Conservation (phyloP, 441 rosid species). For the Daphne laureola region DNA sequence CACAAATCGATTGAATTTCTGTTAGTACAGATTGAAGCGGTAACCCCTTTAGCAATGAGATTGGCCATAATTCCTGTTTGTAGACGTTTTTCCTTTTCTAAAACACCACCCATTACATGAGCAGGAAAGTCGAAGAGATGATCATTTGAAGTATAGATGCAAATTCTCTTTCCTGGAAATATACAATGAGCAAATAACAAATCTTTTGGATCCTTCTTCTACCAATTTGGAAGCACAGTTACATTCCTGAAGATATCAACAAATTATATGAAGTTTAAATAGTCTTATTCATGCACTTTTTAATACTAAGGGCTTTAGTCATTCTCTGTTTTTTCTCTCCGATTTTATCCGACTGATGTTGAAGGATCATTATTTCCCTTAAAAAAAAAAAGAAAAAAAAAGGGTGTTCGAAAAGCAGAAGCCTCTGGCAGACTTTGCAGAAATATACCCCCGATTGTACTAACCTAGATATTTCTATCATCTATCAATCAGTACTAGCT, state of each 20-base stretch:
- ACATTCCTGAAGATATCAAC: conserved; percentile 10
- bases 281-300: conserved; percentile 7
- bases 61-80: conserved; percentile 1
- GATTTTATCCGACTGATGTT: no score
- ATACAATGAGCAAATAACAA: conserved; percentile 89
- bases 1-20: conserved; percentile 96
- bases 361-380: no score
- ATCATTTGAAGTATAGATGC: conserved; percentile 78
- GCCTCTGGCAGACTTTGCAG: no score
- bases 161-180: conserved; percentile 98
- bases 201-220: conserved; percentile 94
- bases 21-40: conserved; percentile 97
- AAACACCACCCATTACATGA: conserved; percentile 56
- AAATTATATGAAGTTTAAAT: conserved; percentile 4
- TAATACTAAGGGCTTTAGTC: no score
- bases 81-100: not conserved
- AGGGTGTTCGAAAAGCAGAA: no score
- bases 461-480: no score
- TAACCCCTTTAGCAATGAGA: conserved; percentile 23
- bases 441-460: no score
- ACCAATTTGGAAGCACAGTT: conserved; percentile 62
- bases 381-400: no score
- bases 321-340: no score
- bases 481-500: no score
- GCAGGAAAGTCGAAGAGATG: conserved; percentile 95